Conservation (phyloP, 768 basidiomycete species). For the Pleurotus salmoneostramineus region DNA sequence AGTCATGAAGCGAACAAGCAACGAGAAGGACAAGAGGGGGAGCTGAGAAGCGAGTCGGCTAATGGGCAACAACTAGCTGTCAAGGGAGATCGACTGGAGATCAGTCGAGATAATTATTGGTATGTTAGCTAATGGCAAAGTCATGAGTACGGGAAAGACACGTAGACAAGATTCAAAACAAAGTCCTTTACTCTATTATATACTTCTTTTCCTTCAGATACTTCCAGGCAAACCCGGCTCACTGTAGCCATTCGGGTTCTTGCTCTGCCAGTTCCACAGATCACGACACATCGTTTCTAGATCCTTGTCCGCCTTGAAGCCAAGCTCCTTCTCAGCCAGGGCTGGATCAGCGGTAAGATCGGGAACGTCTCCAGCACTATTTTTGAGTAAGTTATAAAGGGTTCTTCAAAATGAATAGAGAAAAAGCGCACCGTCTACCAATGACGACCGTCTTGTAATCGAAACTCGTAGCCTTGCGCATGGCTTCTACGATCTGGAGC, state of each 20-base stretch:
- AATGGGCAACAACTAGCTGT: too few species aligned
- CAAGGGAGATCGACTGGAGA: too few species aligned
- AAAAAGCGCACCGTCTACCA: conserved; percentile 70
- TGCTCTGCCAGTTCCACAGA: conserved; percentile 99
- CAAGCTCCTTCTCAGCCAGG: conserved; percentile 89
- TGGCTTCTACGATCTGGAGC: conserved; percentile 90
- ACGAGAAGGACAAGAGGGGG: too few species aligned
- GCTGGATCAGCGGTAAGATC: conserved; percentile 93
- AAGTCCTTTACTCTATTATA: background rate
- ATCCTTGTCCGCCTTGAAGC: conserved; percentile 78
- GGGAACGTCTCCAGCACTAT: conserved; percentile 89
- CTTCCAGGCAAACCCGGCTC: conserved; percentile 14
- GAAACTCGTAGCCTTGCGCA: conserved; percentile 87
- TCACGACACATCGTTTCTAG: conserved; percentile 94
- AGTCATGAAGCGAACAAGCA: too few species aligned
- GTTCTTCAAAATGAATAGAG: conserved; percentile 4
- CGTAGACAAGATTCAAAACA: background rate
- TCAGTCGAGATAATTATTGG: too few species aligned
- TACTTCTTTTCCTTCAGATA: background rate
- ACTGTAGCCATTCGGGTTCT: conserved; percentile 77
- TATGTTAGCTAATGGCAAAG: too few species aligned
- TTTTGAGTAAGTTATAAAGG: conserved; percentile 5
- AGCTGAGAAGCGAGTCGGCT: too few species aligned
- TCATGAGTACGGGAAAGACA: too few species aligned
- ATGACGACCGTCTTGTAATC: conserved; percentile 88